Evolutionary conservation across 192 early-diverging fungal genomes (phyloP), one percentile per base, ranked within the genome.

Genomic region (Martensiomyces pterosporus): DNA sequence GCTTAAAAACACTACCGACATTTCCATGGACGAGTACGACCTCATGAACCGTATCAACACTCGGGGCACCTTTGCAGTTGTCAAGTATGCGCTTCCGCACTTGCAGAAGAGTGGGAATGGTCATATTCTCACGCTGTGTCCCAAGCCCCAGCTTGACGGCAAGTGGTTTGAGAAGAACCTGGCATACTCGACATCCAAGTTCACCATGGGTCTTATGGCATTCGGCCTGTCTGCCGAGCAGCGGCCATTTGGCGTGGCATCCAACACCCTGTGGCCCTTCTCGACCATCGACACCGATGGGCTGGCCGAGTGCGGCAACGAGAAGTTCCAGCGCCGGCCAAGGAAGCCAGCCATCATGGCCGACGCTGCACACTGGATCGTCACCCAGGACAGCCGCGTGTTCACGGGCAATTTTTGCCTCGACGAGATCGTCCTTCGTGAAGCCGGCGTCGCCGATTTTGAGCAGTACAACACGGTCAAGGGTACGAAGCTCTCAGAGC

Each of bases 141-240:
- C 85, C 9, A 85, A 81, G 39, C 69, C 84, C 26, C 73, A 75
- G 26, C 76, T 87, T 46, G 69, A 81, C 35, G 69, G 74, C 16
- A 41, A 71, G 23, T 89, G 80, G 83, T 91, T 86, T 63, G 64
- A 44, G 23, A 38, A 50, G 34, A 79, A 88, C 54, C 72, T 79
- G 24, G 80, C 80, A 17, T 83, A 83, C 43, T 71, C 77, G 7
- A 74, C 76, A 56, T 58, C 76, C 60, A 85, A 85, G 51, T 66
- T 79, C 60, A 67, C 77, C 52, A 87, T 87, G 86, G 79, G 79
- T 8, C 67, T 90, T 77, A 70, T 77, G 49, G 81, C 81, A 9
- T 69, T 88, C 47, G 88, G 88, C 9, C 67, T 86, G 55, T 42
- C 83, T n/a, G 83, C 66, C 2, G 89, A 91, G 57, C 78, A 87